Evolutionary conservation across 441 rosid species (phyloP), one percentile per base, ranked within the genome.

Genomic region (Erysimum cheiri): DNA sequence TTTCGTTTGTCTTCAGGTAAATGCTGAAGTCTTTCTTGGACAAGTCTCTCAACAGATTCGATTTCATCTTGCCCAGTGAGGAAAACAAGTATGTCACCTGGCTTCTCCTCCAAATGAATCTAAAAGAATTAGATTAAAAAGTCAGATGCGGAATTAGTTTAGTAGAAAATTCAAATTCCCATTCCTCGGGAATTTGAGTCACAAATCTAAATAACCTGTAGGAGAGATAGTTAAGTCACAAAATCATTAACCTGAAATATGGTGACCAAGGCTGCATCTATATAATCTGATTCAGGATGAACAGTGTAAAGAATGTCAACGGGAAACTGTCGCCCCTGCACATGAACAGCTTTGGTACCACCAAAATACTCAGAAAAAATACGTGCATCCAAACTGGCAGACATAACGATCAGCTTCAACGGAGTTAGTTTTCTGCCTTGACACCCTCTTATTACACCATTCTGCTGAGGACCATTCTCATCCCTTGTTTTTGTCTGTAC

Each of bases 41-140:
- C 83, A 77, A 85, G 80, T 58, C 87, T 88, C 67, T 88, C 90
- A 70, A 88, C 87, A 5, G 91, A 81, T 80, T 94, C 98, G 60
- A 92, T 94, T 74, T 92, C 97, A 78, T 94, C 98, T 90, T 94
- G 98, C 53, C 98, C 97, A 22, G 98, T 94, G 69, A 94, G 83
- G 70, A 94, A 94, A 46, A 90, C 97, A 74, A 94, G 96, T 69
- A 94, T 73, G 81, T 94, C 99, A 74, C 98, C 98, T 31, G 85
- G 83, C 72, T 72, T 77, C 80, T 92, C 98, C 64, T 85, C 88
- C 80, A 78, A 73, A 80, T 92, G 99, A 73, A 94, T 85, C 99
- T 94, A 75, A 1, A 67, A 14, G 52, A 77, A 73, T 66, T 7
- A 9, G 5, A 10, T 22, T 1, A 13, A 14, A 26, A 39, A 22